A percentile compares a stretch with the other conserved stretches of the same genome.
These are phyloP conservation scores for Blastocystis sp. DNA, from an alignment of 352 stramenopile species.

Conservation along the genomic window DNA sequence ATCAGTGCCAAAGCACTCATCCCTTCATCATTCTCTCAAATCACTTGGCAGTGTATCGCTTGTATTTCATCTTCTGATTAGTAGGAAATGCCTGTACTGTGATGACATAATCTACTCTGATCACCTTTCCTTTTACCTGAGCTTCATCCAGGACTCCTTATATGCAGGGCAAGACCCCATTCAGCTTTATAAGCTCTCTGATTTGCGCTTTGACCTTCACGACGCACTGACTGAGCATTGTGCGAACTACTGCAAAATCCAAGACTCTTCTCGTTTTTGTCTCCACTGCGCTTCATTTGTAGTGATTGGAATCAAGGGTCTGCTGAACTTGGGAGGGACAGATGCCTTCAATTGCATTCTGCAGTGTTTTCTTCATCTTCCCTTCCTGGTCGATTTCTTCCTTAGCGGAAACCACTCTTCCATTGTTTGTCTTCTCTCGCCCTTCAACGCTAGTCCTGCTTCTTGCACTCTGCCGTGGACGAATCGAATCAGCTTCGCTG, in stretches of 20 bases:
- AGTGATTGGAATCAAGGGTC: conserved; percentile 28
- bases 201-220: not conserved
- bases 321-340: conserved; percentile 8
- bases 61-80: not conserved
- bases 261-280: not conserved
- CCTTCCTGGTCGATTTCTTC: conserved; percentile 7
- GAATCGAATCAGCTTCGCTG: not conserved
- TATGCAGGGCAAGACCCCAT: not conserved
- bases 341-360: conserved; percentile 17
- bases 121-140: not conserved
- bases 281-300: not conserved
- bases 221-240: not conserved
- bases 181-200: not conserved
- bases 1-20: not conserved
- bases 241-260: not conserved
- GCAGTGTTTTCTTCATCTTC: conserved; percentile 35
- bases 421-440: conserved; percentile 4
- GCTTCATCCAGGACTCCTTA: not conserved
- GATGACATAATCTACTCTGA: not conserved
- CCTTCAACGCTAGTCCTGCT: not conserved
- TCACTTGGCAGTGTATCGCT: not conserved
- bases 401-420: not conserved
- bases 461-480: not conserved
- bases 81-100: conserved; percentile 34
- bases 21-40: not conserved